Evolutionary conservation across 164 flowering plant genomes (phyloP).

Genomic region (Pachysandra terminalis): DNA sequence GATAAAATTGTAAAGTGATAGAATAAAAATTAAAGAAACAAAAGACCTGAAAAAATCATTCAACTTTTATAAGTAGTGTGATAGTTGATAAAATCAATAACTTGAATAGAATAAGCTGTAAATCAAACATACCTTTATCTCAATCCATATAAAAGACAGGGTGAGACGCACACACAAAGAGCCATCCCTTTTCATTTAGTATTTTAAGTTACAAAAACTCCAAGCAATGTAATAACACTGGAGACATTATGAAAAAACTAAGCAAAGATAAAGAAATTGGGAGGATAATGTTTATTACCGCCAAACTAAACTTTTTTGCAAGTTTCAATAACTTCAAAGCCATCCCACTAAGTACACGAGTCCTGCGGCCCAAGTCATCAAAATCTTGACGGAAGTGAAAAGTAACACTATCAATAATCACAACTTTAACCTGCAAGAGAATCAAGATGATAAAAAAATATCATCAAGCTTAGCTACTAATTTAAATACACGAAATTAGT

Average conservation of each 20-base stretch:
- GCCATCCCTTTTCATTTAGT: too few relatives aligned
- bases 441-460: conserved; percentile 2
- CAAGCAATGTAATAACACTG: neutral
- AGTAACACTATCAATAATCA: conserved; percentile 78
- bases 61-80: too few relatives aligned
- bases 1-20: too few relatives aligned
- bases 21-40: too few relatives aligned
- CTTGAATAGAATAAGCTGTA: neutral
- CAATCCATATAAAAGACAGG: neutral
- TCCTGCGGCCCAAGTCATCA: conserved; percentile 82
- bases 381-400: conserved; percentile 96
- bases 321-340: conserved; percentile 83
- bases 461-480: neutral
- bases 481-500: neutral
- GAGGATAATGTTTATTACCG: conserved; percentile 40
- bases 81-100: too few relatives aligned
- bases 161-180: too few relatives aligned
- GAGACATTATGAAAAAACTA: neutral
- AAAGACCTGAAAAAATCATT: too few relatives aligned
- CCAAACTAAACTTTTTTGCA: conserved; percentile 66
- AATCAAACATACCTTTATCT: neutral
- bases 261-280: neutral
- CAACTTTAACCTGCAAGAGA: conserved; percentile 62
- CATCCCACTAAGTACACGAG: conserved; percentile 74
- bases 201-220: neutral